Percentiles rank a stretch among this genome's conserved stretches.
Evolutionary conservation across 176 grass and related monocot genomes (phyloP).

Genomic region (Eleusine coracana): DNA sequence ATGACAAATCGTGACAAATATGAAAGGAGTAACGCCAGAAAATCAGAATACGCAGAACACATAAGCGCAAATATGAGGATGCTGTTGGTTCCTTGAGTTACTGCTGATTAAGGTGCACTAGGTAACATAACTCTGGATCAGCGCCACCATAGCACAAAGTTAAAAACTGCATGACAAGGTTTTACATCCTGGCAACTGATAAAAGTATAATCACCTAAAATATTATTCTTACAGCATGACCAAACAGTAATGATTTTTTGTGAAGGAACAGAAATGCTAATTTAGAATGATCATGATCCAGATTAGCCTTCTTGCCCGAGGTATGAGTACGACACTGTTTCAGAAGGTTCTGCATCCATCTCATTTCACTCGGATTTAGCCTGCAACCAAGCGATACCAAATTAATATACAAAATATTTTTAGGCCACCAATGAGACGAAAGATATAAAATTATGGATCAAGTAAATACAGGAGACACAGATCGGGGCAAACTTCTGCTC

Average conservation of each 20-base stretch:
- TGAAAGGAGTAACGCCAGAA: neutral
- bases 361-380: slow-evolving; percentile 40
- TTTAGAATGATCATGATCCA: slow-evolving; percentile 1
- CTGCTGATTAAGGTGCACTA: neutral
- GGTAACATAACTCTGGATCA: neutral
- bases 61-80: neutral
- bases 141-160: neutral
- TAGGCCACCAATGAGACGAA: neutral
- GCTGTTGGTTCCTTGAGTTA: neutral
- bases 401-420: slow-evolving; percentile 7
- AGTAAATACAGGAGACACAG: slow-evolving; percentile 37
- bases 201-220: neutral
- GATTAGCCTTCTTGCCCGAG: neutral
- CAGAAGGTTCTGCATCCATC: neutral
- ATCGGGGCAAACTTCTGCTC: slow-evolving; percentile 44
- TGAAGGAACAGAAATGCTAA: neutral
- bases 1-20: neutral
- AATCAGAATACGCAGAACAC: neutral
- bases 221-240: neutral
- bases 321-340: neutral
- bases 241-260: neutral
- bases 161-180: neutral
- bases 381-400: slow-evolving; percentile 29
- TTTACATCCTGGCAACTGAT: slow-evolving; percentile 8
- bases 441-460: neutral